These are phyloP conservation scores for Tricholoma saponaceum DNA, from an alignment of 768 basidiomycete species.

Conservation along the genomic window DNA sequence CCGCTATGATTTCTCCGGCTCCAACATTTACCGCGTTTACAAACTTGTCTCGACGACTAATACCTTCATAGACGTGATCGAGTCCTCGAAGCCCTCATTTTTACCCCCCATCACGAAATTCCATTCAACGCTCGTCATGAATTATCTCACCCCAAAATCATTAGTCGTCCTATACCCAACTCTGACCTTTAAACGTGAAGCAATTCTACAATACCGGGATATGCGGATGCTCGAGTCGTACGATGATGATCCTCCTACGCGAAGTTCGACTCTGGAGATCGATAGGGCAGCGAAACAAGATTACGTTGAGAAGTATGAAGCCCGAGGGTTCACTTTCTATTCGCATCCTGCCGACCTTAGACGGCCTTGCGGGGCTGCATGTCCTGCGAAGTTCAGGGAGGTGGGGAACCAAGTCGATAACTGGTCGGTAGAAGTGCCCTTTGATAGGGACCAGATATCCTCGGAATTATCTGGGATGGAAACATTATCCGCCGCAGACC, in stretches of 20 bases:
- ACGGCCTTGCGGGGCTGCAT: slow-evolving; percentile 11
- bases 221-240: slow-evolving; percentile 2
- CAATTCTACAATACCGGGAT: slow-evolving; percentile 6
- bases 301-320: slow-evolving; percentile 9
- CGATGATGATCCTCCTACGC: background rate
- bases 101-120: slow-evolving; percentile 11
- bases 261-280: too few relatives aligned
- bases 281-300: background rate
- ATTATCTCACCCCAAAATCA: slow-evolving; percentile 8
- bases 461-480: background rate
- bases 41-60: slow-evolving; percentile 4
- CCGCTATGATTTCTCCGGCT: background rate
- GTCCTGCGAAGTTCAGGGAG: slow-evolving; percentile 1
- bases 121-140: slow-evolving; percentile 14
- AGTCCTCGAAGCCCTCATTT: slow-evolving; percentile 8
- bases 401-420: background rate
- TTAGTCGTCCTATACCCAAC: slow-evolving; percentile 8
- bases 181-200: slow-evolving; percentile 8
- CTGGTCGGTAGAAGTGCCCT: slow-evolving; percentile 3
- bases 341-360: slow-evolving; percentile 4
- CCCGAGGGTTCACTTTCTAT: slow-evolving; percentile 8
- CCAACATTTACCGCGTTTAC: slow-evolving; percentile 11
- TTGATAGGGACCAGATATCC: background rate
- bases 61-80: slow-evolving; percentile 9
- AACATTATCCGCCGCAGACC: background rate